These are phyloP conservation scores for Pholiota adiposa DNA, from an alignment of 1,284 basidiomycete species.

Conservation along the genomic window DNA sequence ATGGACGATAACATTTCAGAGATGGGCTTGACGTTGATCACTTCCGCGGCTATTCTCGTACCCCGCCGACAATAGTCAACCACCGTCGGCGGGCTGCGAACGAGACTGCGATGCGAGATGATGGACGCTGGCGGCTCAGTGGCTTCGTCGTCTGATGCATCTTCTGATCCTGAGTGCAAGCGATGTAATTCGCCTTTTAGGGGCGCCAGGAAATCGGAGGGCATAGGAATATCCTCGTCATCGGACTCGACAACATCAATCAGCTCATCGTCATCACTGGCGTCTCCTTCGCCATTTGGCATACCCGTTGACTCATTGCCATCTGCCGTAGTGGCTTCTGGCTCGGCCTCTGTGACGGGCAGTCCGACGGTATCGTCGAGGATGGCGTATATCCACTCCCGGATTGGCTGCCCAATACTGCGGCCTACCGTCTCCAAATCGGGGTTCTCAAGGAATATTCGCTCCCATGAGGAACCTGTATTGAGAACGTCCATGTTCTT, in stretches of 20 bases:
- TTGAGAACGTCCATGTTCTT: conserved; percentile 61
- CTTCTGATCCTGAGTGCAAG: conserved; percentile 40
- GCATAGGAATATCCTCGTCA: conserved; percentile 42
- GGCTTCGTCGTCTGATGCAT: conserved; percentile 10
- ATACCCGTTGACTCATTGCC: conserved; percentile 4
- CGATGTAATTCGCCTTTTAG: conserved; percentile 70
- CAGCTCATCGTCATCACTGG: conserved; percentile 63
- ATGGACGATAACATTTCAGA: conserved; percentile 48
- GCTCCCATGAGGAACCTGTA: conserved; percentile 70
- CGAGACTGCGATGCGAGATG: conserved; percentile 35
- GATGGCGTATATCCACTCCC: conserved; percentile 71
- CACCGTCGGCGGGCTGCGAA: conserved; percentile 44
- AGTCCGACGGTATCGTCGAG: conserved; percentile 70
- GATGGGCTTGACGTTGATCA: conserved; percentile 55
- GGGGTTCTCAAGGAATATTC: conserved; percentile 76
- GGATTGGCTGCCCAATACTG: conserved; percentile 63
- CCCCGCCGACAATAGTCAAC: conserved; percentile 78
- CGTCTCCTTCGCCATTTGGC: conserved; percentile 27
- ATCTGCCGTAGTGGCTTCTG: conserved; percentile 19
- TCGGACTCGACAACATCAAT: conserved; percentile 54
- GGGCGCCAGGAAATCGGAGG: conserved; percentile 60
- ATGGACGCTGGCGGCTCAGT: conserved; percentile 35
- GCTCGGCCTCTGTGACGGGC: conserved; percentile 36
- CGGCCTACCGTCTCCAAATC: conserved; percentile 67
- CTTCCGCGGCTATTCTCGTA: conserved; percentile 62